Evolutionary conservation across 306 rosid genomes (phyloP), one percentile per base, ranked within the genome.

Genomic region (Elaeagnus macrophylla): DNA sequence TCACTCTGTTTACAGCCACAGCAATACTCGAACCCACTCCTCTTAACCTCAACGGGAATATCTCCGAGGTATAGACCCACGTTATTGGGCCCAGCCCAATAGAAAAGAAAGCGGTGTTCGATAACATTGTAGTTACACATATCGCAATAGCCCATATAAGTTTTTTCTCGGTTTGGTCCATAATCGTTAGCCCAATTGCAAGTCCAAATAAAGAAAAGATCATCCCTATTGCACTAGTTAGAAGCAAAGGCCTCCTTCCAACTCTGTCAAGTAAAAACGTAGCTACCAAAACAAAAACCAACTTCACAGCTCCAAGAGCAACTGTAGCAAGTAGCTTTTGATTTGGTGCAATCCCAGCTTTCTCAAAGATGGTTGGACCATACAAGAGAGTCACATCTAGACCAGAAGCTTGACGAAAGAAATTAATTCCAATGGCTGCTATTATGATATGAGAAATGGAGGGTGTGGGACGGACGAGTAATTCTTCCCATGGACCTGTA

Each of bases 21-120:
- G 81, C 85, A 50, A 79, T 52, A 9, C 85, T 74, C 4, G 63
- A 45, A 2, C 95, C 91, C 5, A 77, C 85, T 0, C 87, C 90
- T 1, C 95, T 65, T 7, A 86, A 51, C 77, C 51, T 61, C 70
- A 86, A 43, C 7, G 91, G 91, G 12, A 78, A 80, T 0, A 86
- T 77, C 73, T 83, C 95, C 0, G 90, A 68, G 14, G 77, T 73
- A 43, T 86, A 86, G 2, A 82, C 88, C 85, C 85, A 71, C 9
- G 95, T 57, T 42, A 83, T 69, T 40, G 95, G 95, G 0, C 91
- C 91, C 37, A 78, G 61, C 14, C 88, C 95, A 1, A 86, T 80
- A 0, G 91, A 86, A 47, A 86, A 86, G 10, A 76, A 61, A 0
- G 83, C 95, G 1, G 76, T 84, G 44, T 38, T 71, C 1, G 67